phyloP scores from a whole-genome alignment of 768 basidiomycete species.

The Amanita polypyramis region DNA sequence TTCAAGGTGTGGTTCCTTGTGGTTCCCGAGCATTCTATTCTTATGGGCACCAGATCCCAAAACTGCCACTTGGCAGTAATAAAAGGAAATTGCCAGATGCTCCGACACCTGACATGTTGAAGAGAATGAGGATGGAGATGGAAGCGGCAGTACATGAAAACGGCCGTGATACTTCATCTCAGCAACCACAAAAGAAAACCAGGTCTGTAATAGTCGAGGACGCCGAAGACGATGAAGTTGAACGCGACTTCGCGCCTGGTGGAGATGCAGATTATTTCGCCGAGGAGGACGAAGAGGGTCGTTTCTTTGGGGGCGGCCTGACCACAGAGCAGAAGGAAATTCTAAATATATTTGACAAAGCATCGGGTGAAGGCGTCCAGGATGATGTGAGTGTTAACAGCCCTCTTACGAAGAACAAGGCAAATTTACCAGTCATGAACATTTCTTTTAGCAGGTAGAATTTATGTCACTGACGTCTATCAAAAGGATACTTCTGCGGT shows the following conservation, averaged over 20 bases:
- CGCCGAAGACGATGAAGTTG: slow-evolving; percentile 38
- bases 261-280: slow-evolving; percentile 84
- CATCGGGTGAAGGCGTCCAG: slow-evolving; percentile 48
- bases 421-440: slow-evolving; percentile 14
- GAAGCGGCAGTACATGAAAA: slow-evolving; percentile 23
- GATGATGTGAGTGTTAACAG: slow-evolving; percentile 49
- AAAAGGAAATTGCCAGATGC: slow-evolving; percentile 72
- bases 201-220: slow-evolving; percentile 53
- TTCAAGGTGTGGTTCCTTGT: slow-evolving; percentile 30
- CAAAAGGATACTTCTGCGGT: slow-evolving; percentile 61
- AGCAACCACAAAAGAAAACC: slow-evolving; percentile 16
- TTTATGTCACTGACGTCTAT: slow-evolving; percentile 61
- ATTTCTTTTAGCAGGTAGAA: slow-evolving; percentile 38
- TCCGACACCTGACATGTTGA: slow-evolving; percentile 74
- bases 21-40: background rate
- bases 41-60: slow-evolving; percentile 40
- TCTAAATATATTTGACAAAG: slow-evolving; percentile 83
- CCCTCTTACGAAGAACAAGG: slow-evolving; percentile 8
- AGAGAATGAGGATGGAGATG: slow-evolving; percentile 61
- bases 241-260: slow-evolving; percentile 63
- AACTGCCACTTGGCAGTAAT: slow-evolving; percentile 48
- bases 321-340: slow-evolving; percentile 93
- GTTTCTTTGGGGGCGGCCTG: slow-evolving; percentile 91
- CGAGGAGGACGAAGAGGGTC: slow-evolving; percentile 87
- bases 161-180: slow-evolving; percentile 5